Evolutionary conservation across 257 asterid genomes (phyloP).

Genomic region (Eustoma russellianum): DNA sequence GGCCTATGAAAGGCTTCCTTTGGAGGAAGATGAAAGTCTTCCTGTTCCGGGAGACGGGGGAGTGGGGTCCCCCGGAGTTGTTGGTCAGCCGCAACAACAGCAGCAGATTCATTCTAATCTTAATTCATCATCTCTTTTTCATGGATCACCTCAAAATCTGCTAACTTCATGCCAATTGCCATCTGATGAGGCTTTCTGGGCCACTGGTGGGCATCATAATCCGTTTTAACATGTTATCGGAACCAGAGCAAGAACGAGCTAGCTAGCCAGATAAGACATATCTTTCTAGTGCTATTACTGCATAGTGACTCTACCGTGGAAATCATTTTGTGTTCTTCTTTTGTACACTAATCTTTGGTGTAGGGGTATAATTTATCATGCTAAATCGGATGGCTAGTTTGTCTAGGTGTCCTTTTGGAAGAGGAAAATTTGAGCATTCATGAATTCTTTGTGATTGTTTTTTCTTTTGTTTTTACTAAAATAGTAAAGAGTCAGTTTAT

Average conservation of each 20-base stretch:
- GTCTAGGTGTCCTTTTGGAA: not conserved
- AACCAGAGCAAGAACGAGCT: too few relatives aligned
- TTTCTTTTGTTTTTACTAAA: not conserved
- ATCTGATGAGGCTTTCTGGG: constrained; percentile 60
- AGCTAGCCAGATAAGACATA: not conserved
- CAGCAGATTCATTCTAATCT: constrained; percentile 28
- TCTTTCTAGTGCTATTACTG: not conserved
- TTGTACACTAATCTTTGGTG: not conserved
- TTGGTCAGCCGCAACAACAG: too few relatives aligned
- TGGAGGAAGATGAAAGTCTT: constrained; percentile 65
- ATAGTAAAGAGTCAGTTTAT: constrained; percentile 5
- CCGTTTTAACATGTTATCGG: too few relatives aligned
- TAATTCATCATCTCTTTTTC: constrained; percentile 22
- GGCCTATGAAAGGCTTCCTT: constrained; percentile 83
- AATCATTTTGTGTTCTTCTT: not conserved
- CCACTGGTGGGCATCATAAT: constrained; percentile 14
- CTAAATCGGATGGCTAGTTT: constrained; percentile 8
- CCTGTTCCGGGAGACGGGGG: constrained; percentile 2
- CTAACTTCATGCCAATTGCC: constrained; percentile 66
- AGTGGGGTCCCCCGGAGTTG: constrained; percentile 33
- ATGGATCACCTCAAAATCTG: constrained; percentile 52
- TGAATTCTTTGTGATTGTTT: constrained; percentile 18
- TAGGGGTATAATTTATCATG: constrained; percentile 13
- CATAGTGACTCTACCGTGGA: constrained; percentile 8
- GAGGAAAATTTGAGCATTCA: constrained; percentile 24